Conservation (phyloP, 2,329 filamentous ascomycete genomes). For the Trichoderma atrobrunneum region DNA sequence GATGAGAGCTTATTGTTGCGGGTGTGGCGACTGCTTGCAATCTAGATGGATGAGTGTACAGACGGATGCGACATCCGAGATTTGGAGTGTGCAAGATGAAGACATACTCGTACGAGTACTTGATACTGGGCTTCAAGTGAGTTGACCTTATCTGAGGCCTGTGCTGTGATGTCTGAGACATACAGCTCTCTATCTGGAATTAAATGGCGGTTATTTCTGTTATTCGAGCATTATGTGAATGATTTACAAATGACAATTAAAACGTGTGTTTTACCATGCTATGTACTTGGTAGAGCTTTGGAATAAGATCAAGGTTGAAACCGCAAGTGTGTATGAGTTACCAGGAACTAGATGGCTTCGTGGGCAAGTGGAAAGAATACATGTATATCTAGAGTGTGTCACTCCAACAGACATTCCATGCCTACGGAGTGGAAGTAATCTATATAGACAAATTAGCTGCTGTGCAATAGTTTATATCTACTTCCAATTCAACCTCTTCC, state of each 20-base stretch:
- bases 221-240: neutral
- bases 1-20: neutral
- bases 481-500: neutral
- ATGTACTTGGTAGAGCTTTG: neutral
- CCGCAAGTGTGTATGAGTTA: neutral
- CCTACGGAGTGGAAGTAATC: neutral
- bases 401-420: neutral
- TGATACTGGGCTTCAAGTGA: neutral
- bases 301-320: neutral
- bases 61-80: slow-evolving; percentile 5
- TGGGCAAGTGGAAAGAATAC: neutral
- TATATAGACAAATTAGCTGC: neutral
- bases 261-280: neutral
- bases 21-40: neutral
- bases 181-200: neutral
- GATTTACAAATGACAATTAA: neutral
- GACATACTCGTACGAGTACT: neutral
- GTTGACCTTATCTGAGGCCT: neutral
- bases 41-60: neutral
- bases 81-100: neutral
- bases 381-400: neutral
- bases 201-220: neutral
- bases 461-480: neutral
- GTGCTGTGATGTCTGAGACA: neutral
- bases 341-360: neutral